phyloP scores from a whole-genome alignment of 108 stramenopile genomes.

The Ochromonas danica region DNA sequence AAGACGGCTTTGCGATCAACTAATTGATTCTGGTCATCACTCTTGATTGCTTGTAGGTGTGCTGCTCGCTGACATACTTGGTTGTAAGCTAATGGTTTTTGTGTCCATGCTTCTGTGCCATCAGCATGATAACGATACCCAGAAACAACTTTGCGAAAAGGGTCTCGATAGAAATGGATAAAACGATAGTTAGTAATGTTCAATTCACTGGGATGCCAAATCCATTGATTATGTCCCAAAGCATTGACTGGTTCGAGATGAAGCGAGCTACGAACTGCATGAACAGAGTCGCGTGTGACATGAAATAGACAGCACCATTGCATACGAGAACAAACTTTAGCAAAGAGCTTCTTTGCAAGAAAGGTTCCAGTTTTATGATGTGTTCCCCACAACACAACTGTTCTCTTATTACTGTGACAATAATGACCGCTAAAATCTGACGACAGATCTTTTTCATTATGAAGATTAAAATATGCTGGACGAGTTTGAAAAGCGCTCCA shows the following conservation, averaged over 20 bases:
- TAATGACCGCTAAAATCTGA: background rate
- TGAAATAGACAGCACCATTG: constrained; percentile 35
- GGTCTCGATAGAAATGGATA: constrained; percentile 34
- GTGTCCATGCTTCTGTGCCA: constrained; percentile 20
- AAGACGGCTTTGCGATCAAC: background rate
- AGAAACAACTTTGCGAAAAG: constrained; percentile 13
- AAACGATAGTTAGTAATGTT: constrained; percentile 3
- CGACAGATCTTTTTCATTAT: background rate
- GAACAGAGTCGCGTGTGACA: background rate
- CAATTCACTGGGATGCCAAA: constrained; percentile 23
- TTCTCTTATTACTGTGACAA: background rate
- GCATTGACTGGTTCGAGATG: background rate
- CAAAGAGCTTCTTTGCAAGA: constrained; percentile 23
- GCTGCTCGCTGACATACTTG: background rate
- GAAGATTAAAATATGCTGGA: background rate
- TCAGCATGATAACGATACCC: constrained; percentile 25
- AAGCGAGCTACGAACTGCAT: background rate
- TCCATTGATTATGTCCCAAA: constrained; percentile 30
- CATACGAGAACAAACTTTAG: constrained; percentile 12
- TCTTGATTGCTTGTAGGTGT: background rate
- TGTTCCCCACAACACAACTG: constrained; percentile 18
- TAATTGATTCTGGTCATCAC: background rate
- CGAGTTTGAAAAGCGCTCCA: background rate
- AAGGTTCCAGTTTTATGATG: constrained; percentile 38
- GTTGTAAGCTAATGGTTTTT: background rate